Percentiles rank a stretch among this genome's conserved stretches.
Evolutionary conservation across 2,329 filamentous ascomycete species (phyloP).

Genomic region (Sporothrix globosa): DNA sequence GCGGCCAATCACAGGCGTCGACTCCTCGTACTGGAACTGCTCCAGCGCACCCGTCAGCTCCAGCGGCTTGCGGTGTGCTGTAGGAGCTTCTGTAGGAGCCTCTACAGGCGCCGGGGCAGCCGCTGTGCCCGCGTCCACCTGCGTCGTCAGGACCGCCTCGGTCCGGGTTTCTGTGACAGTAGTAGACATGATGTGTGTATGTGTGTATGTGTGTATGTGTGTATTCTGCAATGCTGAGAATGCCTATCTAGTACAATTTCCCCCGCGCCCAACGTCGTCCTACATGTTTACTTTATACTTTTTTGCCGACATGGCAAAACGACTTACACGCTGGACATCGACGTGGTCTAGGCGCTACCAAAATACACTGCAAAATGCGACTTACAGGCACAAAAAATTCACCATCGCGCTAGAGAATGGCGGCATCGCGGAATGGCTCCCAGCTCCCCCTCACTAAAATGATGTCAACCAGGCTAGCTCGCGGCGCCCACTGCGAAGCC

Average conservation of each 20-base stretch:
- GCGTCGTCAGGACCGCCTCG: slow-evolving; percentile 9
- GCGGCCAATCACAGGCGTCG: slow-evolving; percentile 60
- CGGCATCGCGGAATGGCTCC: slow-evolving; percentile 14
- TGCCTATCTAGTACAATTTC: too few relatives aligned
- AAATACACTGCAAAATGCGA: neutral
- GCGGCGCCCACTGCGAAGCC: neutral
- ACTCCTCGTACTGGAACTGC: slow-evolving; percentile 51
- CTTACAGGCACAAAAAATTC: neutral
- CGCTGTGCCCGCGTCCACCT: slow-evolving; percentile 7
- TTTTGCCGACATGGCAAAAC: neutral
- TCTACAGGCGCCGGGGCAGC: neutral
- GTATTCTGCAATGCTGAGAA: neutral
- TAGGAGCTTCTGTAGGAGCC: neutral
- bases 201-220: neutral
- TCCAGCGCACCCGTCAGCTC: slow-evolving; percentile 46
- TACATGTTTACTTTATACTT: slow-evolving; percentile 1
- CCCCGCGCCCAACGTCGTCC: neutral
- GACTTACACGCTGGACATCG: neutral
- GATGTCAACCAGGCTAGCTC: slow-evolving; percentile 14
- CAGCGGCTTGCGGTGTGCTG: slow-evolving; percentile 32
- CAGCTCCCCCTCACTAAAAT: slow-evolving; percentile 8
- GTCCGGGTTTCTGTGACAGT: slow-evolving; percentile 16
- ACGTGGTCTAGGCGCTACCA: neutral
- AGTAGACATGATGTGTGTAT: slow-evolving; percentile 1
- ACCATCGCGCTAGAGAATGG: slow-evolving; percentile 13